These are phyloP conservation scores for Solioccasus polychromus DNA, from an alignment of 768 basidiomycete species.

Conservation along the genomic window DNA sequence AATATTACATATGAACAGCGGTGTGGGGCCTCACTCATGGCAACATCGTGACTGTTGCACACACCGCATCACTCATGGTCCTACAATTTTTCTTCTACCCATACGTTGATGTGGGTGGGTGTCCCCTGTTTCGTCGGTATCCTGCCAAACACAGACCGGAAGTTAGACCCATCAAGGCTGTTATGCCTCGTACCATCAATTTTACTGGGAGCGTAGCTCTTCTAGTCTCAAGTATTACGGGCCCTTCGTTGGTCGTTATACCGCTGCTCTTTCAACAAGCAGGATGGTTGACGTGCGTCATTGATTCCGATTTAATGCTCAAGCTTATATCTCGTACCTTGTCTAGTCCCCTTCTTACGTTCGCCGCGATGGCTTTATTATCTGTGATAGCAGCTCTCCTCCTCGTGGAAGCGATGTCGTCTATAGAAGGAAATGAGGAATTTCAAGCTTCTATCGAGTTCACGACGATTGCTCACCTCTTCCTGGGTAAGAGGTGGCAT, in stretches of 20 bases:
- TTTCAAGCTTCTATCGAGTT: constrained; percentile 26
- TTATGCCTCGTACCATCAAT: constrained; percentile 22
- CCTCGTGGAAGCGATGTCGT: constrained; percentile 23
- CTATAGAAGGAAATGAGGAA: constrained; percentile 24
- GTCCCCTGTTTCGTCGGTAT: background rate
- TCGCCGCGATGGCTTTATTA: constrained; percentile 15
- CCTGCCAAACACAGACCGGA: background rate
- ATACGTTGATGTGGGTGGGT: background rate
- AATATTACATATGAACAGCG: too few species aligned
- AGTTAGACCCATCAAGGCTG: background rate
- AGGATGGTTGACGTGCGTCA: constrained; percentile 25
- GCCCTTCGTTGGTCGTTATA: constrained; percentile 21
- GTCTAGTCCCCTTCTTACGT: constrained; percentile 18
- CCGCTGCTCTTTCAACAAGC: constrained; percentile 24
- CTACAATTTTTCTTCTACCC: background rate
- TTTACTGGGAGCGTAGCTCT: constrained; percentile 25
- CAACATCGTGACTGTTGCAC: background rate
- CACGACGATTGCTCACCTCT: constrained; percentile 25
- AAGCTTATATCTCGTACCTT: background rate
- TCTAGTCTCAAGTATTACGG: constrained; percentile 25
- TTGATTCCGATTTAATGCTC: background rate
- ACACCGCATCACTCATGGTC: background rate
- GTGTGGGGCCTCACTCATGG: too few species aligned
- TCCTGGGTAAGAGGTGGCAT: constrained; percentile 25
- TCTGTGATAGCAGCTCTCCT: constrained; percentile 21